These are phyloP conservation scores for Cryptococcus sp. DNA, from an alignment of 1,284 basidiomycete genomes.

Conservation along the genomic window DNA sequence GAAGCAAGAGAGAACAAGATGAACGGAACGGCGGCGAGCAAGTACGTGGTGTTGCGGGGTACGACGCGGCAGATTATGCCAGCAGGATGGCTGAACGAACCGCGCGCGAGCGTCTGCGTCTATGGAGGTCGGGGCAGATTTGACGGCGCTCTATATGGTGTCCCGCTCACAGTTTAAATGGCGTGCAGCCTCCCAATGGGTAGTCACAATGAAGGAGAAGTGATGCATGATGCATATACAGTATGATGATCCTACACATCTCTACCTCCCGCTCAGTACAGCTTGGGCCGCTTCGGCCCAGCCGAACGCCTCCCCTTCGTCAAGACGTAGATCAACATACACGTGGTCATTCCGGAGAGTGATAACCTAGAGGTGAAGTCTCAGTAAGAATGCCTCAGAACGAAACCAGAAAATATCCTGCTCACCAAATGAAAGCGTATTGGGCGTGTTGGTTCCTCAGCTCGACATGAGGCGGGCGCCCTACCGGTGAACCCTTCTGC, in stretches of 20 bases:
- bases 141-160: no score
- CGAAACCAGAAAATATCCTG: slow-evolving; percentile 16
- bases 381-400: slow-evolving; percentile 35
- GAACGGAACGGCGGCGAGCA: no score
- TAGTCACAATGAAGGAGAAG: background rate
- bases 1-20: no score
- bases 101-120: no score
- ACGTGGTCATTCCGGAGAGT: slow-evolving; percentile 50
- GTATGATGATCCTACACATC: background rate
- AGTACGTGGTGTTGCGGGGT: no score
- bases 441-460: slow-evolving; percentile 92
- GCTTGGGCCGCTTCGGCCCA: slow-evolving; percentile 9
- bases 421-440: slow-evolving; percentile 90
- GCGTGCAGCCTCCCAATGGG: no score
- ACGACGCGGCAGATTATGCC: no score
- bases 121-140: no score
- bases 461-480: slow-evolving; percentile 78
- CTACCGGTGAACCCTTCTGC: slow-evolving; percentile 75
- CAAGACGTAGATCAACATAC: slow-evolving; percentile 51
- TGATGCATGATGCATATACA: background rate
- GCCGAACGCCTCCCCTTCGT: slow-evolving; percentile 31
- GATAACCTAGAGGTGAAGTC: slow-evolving; percentile 47
- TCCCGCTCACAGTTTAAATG: no score
- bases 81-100: no score
- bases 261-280: slow-evolving; percentile 4